A percentile compares a stretch with the other conserved stretches of the same genome.
These are phyloP conservation scores for Citrullus mucosospermus DNA, from an alignment of 306 rosid species.

Conservation along the genomic window DNA sequence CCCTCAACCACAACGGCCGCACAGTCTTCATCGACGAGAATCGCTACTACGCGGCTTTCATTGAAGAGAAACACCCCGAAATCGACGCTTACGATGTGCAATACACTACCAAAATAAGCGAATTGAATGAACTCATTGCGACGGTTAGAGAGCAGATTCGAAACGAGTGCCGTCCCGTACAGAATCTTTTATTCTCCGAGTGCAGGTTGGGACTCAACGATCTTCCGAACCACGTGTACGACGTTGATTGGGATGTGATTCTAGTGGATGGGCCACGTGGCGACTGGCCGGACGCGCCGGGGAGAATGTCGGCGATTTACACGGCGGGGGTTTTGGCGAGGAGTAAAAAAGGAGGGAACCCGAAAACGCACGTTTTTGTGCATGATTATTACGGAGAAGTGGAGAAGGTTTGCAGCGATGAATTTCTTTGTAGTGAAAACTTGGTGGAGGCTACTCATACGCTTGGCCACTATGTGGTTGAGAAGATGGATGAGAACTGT, in stretches of 20 bases:
- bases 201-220: slow-evolving; percentile 82
- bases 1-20: slow-evolving; percentile 78
- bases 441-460: slow-evolving; percentile 56
- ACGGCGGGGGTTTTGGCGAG: slow-evolving; percentile 82
- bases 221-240: slow-evolving; percentile 88
- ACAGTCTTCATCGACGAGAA: slow-evolving; percentile 91
- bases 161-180: slow-evolving; percentile 88
- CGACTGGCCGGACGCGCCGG: slow-evolving; percentile 88
- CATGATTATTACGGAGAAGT: slow-evolving; percentile 62
- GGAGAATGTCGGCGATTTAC: slow-evolving; percentile 70
- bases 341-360: slow-evolving; percentile 80
- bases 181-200: slow-evolving; percentile 73
- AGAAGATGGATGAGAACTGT: slow-evolving; percentile 65
- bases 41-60: slow-evolving; percentile 78
- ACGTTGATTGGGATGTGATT: slow-evolving; percentile 84
- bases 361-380: slow-evolving; percentile 78
- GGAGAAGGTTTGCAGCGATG: slow-evolving; percentile 53
- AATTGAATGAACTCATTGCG: slow-evolving; percentile 47
- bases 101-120: slow-evolving; percentile 72
- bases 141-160: slow-evolving; percentile 48
- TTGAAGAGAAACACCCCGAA: slow-evolving; percentile 80
- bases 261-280: slow-evolving; percentile 86
- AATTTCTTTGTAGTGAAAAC: slow-evolving; percentile 70
- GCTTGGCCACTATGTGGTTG: slow-evolving; percentile 73
- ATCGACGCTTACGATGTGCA: slow-evolving; percentile 86